These are phyloP conservation scores for Fusarium heterosporum DNA, from an alignment of 2,329 filamentous ascomycete genomes.

Conservation along the genomic window DNA sequence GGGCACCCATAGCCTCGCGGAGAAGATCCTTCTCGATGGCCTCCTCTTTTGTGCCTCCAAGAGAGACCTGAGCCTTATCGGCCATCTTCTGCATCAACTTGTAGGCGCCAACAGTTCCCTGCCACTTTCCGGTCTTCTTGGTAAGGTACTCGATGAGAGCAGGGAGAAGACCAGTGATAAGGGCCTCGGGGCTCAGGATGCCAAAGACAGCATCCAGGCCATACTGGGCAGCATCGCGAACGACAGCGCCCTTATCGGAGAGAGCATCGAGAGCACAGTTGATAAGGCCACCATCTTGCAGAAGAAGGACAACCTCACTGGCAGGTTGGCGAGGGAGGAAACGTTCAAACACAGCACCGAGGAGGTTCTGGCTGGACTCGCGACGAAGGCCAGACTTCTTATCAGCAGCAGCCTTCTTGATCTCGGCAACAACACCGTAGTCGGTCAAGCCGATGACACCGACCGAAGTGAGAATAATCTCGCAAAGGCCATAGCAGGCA, in stretches of 20 bases:
- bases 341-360: conserved; percentile 93
- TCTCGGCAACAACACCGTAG: conserved; percentile 66
- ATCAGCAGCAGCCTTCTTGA: conserved; percentile 82
- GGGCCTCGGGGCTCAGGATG: conserved; percentile 81
- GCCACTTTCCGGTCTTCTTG: conserved; percentile 94
- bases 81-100: conserved; percentile 92
- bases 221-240: conserved; percentile 93
- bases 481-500: conserved; percentile 70
- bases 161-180: conserved; percentile 85
- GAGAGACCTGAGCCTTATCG: conserved; percentile 88
- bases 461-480: conserved; percentile 66
- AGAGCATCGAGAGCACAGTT: conserved; percentile 82
- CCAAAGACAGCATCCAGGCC: conserved; percentile 89
- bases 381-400: conserved; percentile 91
- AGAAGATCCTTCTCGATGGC: conserved; percentile 89
- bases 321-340: conserved; percentile 82
- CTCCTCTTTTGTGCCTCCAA: conserved; percentile 82
- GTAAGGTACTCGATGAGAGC: conserved; percentile 79
- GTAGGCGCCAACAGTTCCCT: conserved; percentile 89
- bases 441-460: conserved; percentile 64
- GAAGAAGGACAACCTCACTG: conserved; percentile 82
- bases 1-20: conserved; percentile 89
- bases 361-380: conserved; percentile 93
- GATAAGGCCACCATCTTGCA: conserved; percentile 83
- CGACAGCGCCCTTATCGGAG: conserved; percentile 88